These are phyloP conservation scores for Xylariales sp. DNA, from an alignment of 2,329 filamentous ascomycete species.

Conservation along the genomic window DNA sequence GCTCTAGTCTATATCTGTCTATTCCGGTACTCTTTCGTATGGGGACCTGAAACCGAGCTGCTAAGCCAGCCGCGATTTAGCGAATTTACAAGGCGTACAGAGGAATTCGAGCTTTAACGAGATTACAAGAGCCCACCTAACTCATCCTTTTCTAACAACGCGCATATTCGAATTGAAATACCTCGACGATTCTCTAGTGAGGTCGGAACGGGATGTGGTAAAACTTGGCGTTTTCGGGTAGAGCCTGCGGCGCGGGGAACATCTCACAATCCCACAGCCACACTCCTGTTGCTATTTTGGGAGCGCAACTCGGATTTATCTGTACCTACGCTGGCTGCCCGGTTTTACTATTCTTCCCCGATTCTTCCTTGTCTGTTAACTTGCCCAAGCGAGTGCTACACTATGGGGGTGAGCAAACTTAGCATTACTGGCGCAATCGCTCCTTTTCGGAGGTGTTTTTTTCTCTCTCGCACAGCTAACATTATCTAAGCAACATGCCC, in stretches of 20 bases:
- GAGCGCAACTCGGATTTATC: neutral
- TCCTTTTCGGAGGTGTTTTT: too few species aligned
- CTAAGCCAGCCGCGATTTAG: slow-evolving; percentile 12
- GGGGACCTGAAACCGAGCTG: slow-evolving; percentile 11
- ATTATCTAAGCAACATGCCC: too few species aligned
- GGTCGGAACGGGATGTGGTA: too few species aligned
- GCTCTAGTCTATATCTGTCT: slow-evolving; percentile 9
- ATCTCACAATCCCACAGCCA: slow-evolving; percentile 36
- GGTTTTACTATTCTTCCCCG: neutral
- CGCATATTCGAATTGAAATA: slow-evolving; percentile 6
- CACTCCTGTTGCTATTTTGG: slow-evolving; percentile 38
- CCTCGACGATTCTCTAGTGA: neutral
- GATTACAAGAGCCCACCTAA: slow-evolving; percentile 12
- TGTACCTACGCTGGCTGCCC: neutral
- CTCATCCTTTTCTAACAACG: slow-evolving; percentile 17
- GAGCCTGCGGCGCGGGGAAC: neutral
- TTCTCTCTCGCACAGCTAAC: too few species aligned
- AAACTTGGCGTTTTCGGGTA: too few species aligned
- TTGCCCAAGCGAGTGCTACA: neutral
- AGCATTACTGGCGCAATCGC: too few species aligned
- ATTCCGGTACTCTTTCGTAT: neutral
- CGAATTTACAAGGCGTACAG: slow-evolving; percentile 17
- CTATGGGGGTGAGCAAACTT: slow-evolving; percentile 3
- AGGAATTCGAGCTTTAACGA: slow-evolving; percentile 23
- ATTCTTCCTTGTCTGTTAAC: neutral